Evolutionary conservation across 805 yeast genomes (phyloP), one percentile per base, ranked within the genome.

Genomic region (Myxozyma vanderwaltii): DNA sequence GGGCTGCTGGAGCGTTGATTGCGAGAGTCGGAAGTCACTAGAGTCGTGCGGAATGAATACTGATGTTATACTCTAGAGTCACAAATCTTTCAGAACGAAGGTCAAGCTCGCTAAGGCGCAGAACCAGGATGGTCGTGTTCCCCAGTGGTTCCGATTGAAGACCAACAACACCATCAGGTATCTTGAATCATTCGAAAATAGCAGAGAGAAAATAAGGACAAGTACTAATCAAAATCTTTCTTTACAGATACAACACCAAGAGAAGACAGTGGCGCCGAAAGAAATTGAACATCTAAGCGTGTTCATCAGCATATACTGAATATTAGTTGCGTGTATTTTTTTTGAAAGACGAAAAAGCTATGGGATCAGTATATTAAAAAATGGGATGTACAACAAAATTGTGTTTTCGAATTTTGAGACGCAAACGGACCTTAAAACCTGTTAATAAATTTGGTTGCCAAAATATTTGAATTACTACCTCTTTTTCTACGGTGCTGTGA

Each of bases 251-350:
- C 89, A 92, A 92, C 84, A 95, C 96, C 79, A 94, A 94, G 91
- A 91, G 98, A 89, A 88, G 98, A 86, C 96, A 94, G 94, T 92
- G 99, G 99, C 92, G 97, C 89, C 89, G 98, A 88, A 92, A 97
- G 77, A 92, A 92, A 96, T 86, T 92, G 82, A 84, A 86, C 86
- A 80, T 92, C 86, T 92, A 91, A 89, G 17, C 43, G 38, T 21
- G 19, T n/a, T 38, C 24, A 12, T 12, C 12, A 8, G 21, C 26
- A 10, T 48, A 44, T 15, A 19, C 23, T 17, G 21, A 12, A n/a
- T 47, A 19, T 19, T 19, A n/a, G 21, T 38, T 19, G 17, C 38
- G n/a, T 35, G 13, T 13, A 13, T 35, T 35, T 35, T 13, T 35
- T 35, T n/a, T 38, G 8, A 5, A 38, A 38, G n/a, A n/a, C n/a